These are phyloP conservation scores for Trypanosoma vivax DNA, from an alignment of 208 protist genomes.

Conservation along the genomic window DNA sequence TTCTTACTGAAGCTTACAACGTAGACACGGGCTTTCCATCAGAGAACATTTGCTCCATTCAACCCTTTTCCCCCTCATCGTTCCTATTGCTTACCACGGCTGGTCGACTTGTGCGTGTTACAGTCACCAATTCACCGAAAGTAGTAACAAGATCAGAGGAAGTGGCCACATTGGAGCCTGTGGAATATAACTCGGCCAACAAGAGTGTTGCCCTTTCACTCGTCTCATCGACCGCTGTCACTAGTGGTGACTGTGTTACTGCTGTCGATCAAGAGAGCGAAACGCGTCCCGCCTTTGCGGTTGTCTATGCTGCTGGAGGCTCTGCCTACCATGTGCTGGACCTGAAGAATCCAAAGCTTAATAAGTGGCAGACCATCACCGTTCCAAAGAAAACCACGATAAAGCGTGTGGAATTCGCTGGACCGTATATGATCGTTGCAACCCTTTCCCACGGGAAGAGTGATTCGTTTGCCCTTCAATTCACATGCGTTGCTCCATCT, in stretches of 20 bases:
- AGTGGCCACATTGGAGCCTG: neutral
- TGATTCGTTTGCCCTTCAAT: conserved; percentile 1
- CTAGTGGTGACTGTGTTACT: neutral
- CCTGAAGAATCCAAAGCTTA: neutral
- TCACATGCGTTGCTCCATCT: conserved; percentile 15
- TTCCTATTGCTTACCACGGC: conserved; percentile 15
- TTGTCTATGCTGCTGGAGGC: conserved; percentile 7
- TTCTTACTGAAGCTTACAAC: conserved; percentile 12
- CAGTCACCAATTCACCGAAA: neutral
- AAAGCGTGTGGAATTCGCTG: conserved; percentile 12
- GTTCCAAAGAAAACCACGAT: conserved; percentile 5
- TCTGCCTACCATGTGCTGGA: conserved; percentile 2
- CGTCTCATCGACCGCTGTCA: too few relatives aligned
- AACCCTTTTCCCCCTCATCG: conserved; percentile 8
- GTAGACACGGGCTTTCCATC: conserved; percentile 11
- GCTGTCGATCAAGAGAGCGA: neutral
- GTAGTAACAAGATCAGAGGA: conserved; percentile 7
- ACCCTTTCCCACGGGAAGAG: conserved; percentile 5
- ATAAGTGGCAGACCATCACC: conserved; percentile 2
- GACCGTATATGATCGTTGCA: conserved; percentile 11
- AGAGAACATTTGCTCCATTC: conserved; percentile 10
- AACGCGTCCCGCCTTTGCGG: neutral
- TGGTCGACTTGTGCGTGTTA: conserved; percentile 15
- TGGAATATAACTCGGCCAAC: neutral
- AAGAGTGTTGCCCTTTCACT: neutral